These are phyloP conservation scores for Fragilaria crotonensis DNA, from an alignment of 108 stramenopile species.

Conservation along the genomic window DNA sequence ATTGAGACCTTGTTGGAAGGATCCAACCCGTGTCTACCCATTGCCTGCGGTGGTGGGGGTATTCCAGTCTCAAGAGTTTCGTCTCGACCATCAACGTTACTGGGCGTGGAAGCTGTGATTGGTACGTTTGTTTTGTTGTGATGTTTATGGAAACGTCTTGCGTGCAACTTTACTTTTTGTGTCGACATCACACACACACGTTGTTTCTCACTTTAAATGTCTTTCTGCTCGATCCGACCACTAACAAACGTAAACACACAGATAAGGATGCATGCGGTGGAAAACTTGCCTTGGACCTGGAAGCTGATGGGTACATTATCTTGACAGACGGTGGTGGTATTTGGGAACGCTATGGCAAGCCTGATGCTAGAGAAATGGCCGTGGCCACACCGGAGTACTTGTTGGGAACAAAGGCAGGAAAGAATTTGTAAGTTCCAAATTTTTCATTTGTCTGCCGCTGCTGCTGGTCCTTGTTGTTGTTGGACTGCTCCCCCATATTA, in stretches of 20 bases:
- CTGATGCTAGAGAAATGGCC: slow-evolving; percentile 64
- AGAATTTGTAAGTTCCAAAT: slow-evolving; percentile 20
- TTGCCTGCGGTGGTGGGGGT: slow-evolving; percentile 80
- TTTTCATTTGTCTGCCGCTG: too few relatives aligned
- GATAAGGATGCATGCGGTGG: slow-evolving; percentile 67
- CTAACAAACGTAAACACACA: neutral
- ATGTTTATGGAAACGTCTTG: neutral
- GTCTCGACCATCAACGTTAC: slow-evolving; percentile 50
- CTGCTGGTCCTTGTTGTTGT: too few relatives aligned
- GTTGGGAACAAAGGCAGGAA: slow-evolving; percentile 45
- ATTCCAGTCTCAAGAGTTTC: slow-evolving; percentile 69
- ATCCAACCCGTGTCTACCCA: slow-evolving; percentile 39
- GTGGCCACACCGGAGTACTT: slow-evolving; percentile 67
- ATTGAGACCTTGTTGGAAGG: slow-evolving; percentile 49
- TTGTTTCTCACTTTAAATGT: neutral
- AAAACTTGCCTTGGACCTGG: slow-evolving; percentile 57
- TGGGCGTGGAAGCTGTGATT: slow-evolving; percentile 79
- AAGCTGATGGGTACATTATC: slow-evolving; percentile 78
- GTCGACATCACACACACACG: too few relatives aligned
- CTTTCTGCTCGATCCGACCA: neutral
- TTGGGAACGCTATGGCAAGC: slow-evolving; percentile 80
- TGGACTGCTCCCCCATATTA: neutral
- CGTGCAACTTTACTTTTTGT: neutral
- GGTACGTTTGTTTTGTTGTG: slow-evolving; percentile 7
- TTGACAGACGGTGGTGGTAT: slow-evolving; percentile 79